Conservation (phyloP, 1,139 yeast genomes). For the Saccharomyces hybrid region DNA sequence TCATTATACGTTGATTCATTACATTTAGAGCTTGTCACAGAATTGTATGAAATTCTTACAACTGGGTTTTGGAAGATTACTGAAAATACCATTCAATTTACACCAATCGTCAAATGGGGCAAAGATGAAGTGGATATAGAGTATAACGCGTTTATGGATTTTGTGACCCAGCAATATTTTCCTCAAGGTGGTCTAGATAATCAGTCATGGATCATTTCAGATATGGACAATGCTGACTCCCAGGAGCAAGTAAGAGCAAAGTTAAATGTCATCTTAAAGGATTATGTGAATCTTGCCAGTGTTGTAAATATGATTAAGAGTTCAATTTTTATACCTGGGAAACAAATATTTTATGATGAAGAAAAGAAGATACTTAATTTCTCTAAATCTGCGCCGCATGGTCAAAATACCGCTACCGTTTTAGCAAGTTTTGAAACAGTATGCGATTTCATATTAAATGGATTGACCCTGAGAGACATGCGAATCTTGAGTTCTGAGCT, state of each 20-base stretch:
- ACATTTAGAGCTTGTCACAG: constrained; percentile 20
- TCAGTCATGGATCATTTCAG: constrained; percentile 22
- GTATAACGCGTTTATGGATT: constrained; percentile 15
- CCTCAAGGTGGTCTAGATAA: constrained; percentile 17
- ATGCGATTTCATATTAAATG: constrained; percentile 13
- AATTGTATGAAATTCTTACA: constrained; percentile 15
- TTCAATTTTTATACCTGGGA: constrained; percentile 9
- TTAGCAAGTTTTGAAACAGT: constrained; percentile 15
- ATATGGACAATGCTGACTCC: constrained; percentile 18
- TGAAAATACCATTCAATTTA: constrained; percentile 12
- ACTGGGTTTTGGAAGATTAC: constrained; percentile 22
- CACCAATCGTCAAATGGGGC: constrained; percentile 7
- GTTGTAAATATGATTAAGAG: constrained; percentile 11
- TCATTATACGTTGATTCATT: constrained; percentile 21
- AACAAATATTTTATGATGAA: constrained; percentile 3
- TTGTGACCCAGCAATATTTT: constrained; percentile 14
- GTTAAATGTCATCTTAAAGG: constrained; percentile 12
- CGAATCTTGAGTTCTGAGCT: constrained; percentile 10
- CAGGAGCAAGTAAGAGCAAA: constrained; percentile 18
- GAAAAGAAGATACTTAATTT: not conserved
- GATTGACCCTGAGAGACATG: constrained; percentile 4
- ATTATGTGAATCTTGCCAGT: constrained; percentile 12
- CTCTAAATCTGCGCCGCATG: not conserved
- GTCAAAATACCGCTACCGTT: not conserved
- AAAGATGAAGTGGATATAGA: constrained; percentile 13